Evolutionary conservation across 148 eudicot genomes (phyloP), one percentile per base, ranked within the genome.

Genomic region (Suaeda aralocaspica): DNA sequence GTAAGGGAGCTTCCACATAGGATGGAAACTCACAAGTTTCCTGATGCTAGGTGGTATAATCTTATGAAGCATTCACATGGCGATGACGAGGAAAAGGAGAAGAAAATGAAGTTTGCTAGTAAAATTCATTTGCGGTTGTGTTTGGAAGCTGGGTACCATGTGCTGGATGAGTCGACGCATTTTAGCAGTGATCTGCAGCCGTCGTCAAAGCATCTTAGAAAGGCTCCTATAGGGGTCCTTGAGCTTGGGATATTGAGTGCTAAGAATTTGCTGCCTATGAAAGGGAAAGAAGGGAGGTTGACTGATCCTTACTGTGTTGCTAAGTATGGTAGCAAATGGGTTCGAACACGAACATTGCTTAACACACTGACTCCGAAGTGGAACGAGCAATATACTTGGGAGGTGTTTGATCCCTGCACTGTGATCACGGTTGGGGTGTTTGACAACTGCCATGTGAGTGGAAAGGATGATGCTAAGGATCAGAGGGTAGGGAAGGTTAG

Each of bases 361-460:
- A 79, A 94, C 79, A 89, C 91, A 0, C 78, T 91, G 9, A 53
- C 67, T 62, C 99, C 99, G 0, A 74, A 77, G 6, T 94, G 97
- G 97, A 87, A 94, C 68, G 99, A 94, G 79, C 98, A 91, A 75
- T 91, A 91, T 48, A 89, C 96, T 12, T 94, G 98, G 98, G 98
- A 94, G 69, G 98, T 94, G 28, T 67, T 82, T 44, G 98, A 94
- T 70, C 91, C 91, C 2, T 91, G 98, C 77, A 94, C 98, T 1
- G 89, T 94, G 26, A 82, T 94, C 67, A 94, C 98, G 11, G 71
- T 94, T 9, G 98, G 92, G 1, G 98, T 94, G 29, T 91, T 94
- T 34, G 98, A 94, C 72, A 94, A 94, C 69, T 84, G 87, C 57
- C 97, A 91, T 66, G 53, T 94, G 28, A 77, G 74, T 55, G 95